phyloP scores from a whole-genome alignment of 2,329 filamentous ascomycete genomes.

The Passalora sequoiae region DNA sequence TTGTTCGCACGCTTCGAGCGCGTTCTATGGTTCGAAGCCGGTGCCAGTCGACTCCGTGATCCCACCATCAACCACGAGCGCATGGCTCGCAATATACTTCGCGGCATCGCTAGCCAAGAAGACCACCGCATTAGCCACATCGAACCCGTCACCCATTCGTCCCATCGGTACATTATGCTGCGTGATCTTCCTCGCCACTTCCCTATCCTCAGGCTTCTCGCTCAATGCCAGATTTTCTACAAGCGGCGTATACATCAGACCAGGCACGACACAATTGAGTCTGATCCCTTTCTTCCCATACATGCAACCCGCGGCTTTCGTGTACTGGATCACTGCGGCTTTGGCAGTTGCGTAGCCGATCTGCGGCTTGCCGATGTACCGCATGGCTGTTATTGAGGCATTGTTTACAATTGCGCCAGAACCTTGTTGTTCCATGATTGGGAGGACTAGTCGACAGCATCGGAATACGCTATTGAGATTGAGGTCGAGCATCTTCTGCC shows the following conservation, averaged over 20 bases:
- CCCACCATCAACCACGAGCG: constrained; percentile 46
- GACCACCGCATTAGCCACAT: constrained; percentile 77
- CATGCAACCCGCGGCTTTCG: constrained; percentile 38
- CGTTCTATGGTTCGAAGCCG: too few relatives aligned
- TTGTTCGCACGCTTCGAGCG: too few relatives aligned
- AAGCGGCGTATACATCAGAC: constrained; percentile 53
- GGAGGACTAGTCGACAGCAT: constrained; percentile 48
- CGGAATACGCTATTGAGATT: constrained; percentile 54
- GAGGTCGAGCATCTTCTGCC: constrained; percentile 51
- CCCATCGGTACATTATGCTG: constrained; percentile 56
- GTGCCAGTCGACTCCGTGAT: constrained; percentile 28
- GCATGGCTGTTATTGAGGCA: constrained; percentile 49
- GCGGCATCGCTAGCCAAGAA: constrained; percentile 80
- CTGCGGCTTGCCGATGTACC: constrained; percentile 50
- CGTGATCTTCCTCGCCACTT: constrained; percentile 49
- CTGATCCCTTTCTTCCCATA: constrained; percentile 44
- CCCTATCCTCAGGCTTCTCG: constrained; percentile 43
- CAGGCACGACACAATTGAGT: constrained; percentile 52
- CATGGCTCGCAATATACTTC: constrained; percentile 77
- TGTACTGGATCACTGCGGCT: constrained; percentile 28
- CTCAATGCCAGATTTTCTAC: constrained; percentile 43
- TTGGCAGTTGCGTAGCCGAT: constrained; percentile 45
- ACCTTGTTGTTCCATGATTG: constrained; percentile 49
- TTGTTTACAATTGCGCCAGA: constrained; percentile 43
- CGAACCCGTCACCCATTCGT: constrained; percentile 53